phyloP scores from a whole-genome alignment of 768 basidiomycete genomes.

The Leccinum broughii region DNA sequence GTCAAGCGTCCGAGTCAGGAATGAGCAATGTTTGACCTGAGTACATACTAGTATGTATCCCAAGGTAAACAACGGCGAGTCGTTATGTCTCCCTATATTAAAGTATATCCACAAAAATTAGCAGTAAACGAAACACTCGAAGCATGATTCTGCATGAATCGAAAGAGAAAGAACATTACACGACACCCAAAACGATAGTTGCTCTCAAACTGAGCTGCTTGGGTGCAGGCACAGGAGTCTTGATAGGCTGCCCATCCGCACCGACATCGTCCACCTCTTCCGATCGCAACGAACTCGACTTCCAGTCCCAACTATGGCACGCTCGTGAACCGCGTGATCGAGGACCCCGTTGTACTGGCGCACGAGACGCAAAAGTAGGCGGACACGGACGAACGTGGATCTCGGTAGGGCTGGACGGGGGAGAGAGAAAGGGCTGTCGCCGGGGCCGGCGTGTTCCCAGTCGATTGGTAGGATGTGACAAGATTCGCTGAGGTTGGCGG shows the following conservation, averaged over 20 bases:
- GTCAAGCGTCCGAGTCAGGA: neutral
- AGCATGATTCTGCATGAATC: constrained; percentile 9
- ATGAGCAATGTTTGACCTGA: constrained; percentile 1
- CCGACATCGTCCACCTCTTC: constrained; percentile 48
- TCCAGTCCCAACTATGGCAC: constrained; percentile 94
- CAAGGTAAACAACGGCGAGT: neutral
- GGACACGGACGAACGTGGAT: constrained; percentile 66
- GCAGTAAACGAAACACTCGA: constrained; percentile 3
- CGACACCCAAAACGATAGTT: constrained; percentile 75
- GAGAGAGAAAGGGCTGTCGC: constrained; percentile 46
- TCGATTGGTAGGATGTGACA: constrained; percentile 40
- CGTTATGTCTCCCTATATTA: neutral
- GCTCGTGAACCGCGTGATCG: constrained; percentile 81
- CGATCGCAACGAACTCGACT: constrained; percentile 55
- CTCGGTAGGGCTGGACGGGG: constrained; percentile 72
- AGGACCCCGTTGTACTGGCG: constrained; percentile 78
- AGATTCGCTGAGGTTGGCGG: constrained; percentile 22
- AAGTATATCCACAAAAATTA: neutral
- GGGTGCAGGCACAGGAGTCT: constrained; percentile 33
- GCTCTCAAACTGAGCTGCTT: constrained; percentile 68
- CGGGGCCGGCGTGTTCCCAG: constrained; percentile 27
- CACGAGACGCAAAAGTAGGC: constrained; percentile 87
- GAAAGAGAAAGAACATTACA: constrained; percentile 37
- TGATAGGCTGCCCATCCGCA: constrained; percentile 33
- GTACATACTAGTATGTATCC: too few species aligned